Percentiles rank a stretch among this genome's conserved stretches.
phyloP scores from a whole-genome alignment of 768 basidiomycete genomes.

The Tricholoma saponaceum region DNA sequence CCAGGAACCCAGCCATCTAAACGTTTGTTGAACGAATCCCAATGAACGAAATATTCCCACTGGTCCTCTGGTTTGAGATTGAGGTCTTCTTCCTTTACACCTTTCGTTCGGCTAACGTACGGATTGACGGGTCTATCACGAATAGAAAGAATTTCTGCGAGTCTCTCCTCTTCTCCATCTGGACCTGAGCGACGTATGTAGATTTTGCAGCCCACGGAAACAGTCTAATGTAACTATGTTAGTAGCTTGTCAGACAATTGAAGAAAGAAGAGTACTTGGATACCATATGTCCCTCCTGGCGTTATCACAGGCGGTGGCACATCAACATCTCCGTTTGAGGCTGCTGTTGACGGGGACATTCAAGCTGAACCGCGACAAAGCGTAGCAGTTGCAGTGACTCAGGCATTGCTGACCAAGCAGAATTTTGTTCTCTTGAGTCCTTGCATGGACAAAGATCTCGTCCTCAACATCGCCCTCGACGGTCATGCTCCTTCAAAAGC shows the following conservation, averaged over 20 bases:
- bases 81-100: conserved; percentile 41
- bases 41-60: conserved; percentile 96
- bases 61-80: conserved; percentile 63
- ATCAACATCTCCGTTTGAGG: conserved; percentile 39
- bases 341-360: conserved; percentile 36
- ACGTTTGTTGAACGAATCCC: conserved; percentile 99
- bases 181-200: conserved; percentile 79
- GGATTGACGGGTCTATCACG: conserved; percentile 76
- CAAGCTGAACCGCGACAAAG: neutral
- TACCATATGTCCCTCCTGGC: conserved; percentile 69
- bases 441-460: conserved; percentile 67
- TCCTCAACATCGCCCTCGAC: conserved; percentile 64
- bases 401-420: conserved; percentile 22
- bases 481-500: conserved; percentile 22
- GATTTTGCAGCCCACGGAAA: conserved; percentile 93
- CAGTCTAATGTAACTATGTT: conserved; percentile 48
- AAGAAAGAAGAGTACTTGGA: conserved; percentile 52
- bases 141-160: conserved; percentile 94
- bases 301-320: conserved; percentile 60
- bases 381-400: conserved; percentile 1
- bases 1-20: conserved; percentile 96
- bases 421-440: conserved; percentile 1
- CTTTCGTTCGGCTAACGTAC: conserved; percentile 46
- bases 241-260: conserved; percentile 19
- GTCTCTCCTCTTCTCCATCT: conserved; percentile 83